These are phyloP conservation scores for Centella asiatica DNA, from an alignment of 129 eudicot genomes.

Conservation along the genomic window DNA sequence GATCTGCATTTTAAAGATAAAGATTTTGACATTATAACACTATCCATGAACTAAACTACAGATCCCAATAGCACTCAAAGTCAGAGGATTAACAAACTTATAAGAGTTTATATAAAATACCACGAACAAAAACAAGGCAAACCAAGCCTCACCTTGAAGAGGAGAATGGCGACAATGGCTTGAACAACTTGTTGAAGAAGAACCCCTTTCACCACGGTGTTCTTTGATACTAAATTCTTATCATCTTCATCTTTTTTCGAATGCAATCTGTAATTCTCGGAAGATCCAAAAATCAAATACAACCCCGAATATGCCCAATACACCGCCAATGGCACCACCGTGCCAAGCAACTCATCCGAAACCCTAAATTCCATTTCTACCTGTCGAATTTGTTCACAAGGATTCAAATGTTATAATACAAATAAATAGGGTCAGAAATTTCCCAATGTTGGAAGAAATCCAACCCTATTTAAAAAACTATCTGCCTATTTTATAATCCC, in stretches of 20 bases:
- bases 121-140: not conserved
- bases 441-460: not conserved
- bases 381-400: not conserved
- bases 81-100: not conserved
- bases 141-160: conserved; percentile 50
- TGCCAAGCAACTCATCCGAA: conserved; percentile 78
- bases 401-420: not conserved
- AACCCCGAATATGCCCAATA: conserved; percentile 80
- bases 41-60: too few relatives aligned
- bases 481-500: too few relatives aligned
- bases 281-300: conserved; percentile 47
- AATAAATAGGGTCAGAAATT: conserved; percentile 1
- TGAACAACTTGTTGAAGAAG: conserved; percentile 75
- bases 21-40: too few relatives aligned
- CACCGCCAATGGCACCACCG: conserved; percentile 61
- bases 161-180: conserved; percentile 59
- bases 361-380: conserved; percentile 32
- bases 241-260: conserved; percentile 64
- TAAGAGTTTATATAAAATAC: not conserved
- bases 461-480: not conserved
- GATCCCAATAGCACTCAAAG: not conserved
- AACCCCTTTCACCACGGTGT: conserved; percentile 59
- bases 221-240: conserved; percentile 63
- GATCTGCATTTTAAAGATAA: too few relatives aligned
- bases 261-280: conserved; percentile 63